Base-by-base conservation (phyloP, 352 stramenopile genomes). In the Globisporangium polare region DNA sequence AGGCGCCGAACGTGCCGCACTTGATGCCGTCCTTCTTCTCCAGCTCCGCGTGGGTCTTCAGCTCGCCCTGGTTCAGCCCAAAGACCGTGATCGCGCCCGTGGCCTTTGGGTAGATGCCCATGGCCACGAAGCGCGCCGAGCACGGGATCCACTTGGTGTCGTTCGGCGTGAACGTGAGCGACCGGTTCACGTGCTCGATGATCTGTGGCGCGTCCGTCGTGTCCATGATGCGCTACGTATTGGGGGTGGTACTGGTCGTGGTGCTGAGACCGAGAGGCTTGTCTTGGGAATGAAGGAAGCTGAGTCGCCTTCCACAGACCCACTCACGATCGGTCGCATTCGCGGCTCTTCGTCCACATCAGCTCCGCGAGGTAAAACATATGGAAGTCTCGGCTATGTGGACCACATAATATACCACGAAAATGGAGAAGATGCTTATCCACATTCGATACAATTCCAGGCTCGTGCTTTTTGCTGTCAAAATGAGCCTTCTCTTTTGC, bases 171-270 rank as follows among this genome's bases (percentile, higher is more conserved):
- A 97, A 99, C 35, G 69, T 81, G 9, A 98, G 69, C 68, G 78
- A 92, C 69, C 95, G 86, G 71, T 89, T 92, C 50, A 97, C 82
- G 80, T 99, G 95, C 76, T 99, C 96, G 62, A 99, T 98, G 65
- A 99, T 89, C 77, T 98, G 92, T 63, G 96, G 96, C 58, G 96
- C 96, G 61, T 98, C 88, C 20, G 92, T 98, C 49, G 90, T 97
- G 69, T 98, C 95, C 94, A 98, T 98, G 12, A 20, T 76, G 35
- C 0, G 5, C 13, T 54, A 5, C 9, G 17, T 3, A n/a, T 22
- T 2, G 20, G 2, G 0, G 7, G 24, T 41, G 27, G 0, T 24
- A 8, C 4, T 39, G 49, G n/a, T n/a, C n/a, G n/a, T n/a, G n/a
- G n/a, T n/a, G n/a, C n/a, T n/a, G n/a, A n/a, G n/a, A n/a, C 27